Conservation (phyloP, 148 eudicot species). For the Euryodendron excelsum region DNA sequence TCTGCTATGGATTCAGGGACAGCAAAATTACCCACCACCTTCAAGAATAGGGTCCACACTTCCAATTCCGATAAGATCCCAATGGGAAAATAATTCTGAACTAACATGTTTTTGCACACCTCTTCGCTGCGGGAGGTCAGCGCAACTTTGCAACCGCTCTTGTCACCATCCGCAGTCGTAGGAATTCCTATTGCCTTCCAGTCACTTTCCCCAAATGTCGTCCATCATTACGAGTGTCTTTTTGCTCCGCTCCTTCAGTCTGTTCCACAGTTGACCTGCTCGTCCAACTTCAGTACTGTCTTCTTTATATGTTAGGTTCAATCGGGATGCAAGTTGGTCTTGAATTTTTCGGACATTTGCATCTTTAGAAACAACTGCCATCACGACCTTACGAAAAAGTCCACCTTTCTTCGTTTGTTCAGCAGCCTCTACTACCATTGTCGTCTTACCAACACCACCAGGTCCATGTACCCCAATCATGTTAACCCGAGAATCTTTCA, state of each 20-base stretch:
- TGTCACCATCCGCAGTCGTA: background rate
- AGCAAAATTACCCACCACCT: background rate
- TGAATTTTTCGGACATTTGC: background rate
- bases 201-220: background rate
- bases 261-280: background rate
- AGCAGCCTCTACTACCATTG: background rate
- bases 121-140: background rate
- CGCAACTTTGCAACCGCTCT: background rate
- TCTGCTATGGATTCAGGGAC: background rate
- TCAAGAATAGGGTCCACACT: background rate
- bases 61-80: background rate
- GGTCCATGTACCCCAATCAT: conserved; percentile 10
- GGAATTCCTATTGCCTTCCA: background rate
- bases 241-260: background rate
- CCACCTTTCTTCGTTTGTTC: background rate
- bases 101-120: background rate
- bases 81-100: background rate
- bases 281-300: background rate
- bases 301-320: background rate
- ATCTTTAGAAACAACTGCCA: background rate
- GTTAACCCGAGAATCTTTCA: background rate
- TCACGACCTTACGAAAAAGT: background rate
- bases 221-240: background rate
- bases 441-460: conserved; percentile 8
- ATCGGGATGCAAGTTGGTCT: background rate